Evolutionary conservation across 1,139 yeast genomes (phyloP), one percentile per base, ranked within the genome.

Genomic region (Hanseniaspora sp.): DNA sequence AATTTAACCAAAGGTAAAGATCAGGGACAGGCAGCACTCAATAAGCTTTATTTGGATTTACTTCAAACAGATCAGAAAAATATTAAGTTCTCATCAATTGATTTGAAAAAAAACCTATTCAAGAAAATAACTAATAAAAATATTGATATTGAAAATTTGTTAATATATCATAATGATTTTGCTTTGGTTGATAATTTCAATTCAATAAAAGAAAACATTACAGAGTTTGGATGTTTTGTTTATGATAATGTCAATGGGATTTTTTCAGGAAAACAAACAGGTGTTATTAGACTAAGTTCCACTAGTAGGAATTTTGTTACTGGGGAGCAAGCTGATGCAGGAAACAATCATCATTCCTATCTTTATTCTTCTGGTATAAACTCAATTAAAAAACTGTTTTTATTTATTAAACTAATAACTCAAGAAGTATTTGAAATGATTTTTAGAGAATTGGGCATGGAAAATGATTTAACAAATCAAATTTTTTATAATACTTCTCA

Each of bases 211-310:
- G 75, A 75, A 48, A 73, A 77, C 17, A 73, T 80, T 38, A 69
- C 75, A 48, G 81, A 80, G 46, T 79, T 75, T 63, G 87, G 86
- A 9, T 86, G 88, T 0, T 74, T 78, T 57, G 81, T 82, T 55
- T 80, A 74, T 61, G 85, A 80, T 63, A 67, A 70, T 44, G 63
- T 65, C 23, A 70, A 73, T 55, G 71, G 73, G 30, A 71, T 73
- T 2, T 79, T 73, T 61, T 72, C 77, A 41, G 86, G 85, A 12
- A 80, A 80, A 60, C 94, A 83, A 64, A 69, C 80, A 42, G 94
- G 92, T 13, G 78, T 79, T 0, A 77, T 83, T 58, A 64, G 87
- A 58, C 73, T 82, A 9, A 81, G 81, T 60, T 79, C 87, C 0
- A 51, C 54, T 9, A 44, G 54, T 12, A 51, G 45, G 17, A 51